Evolutionary conservation across 2,329 filamentous ascomycete species (phyloP).

Genomic region (Stachybotrys chartarum): DNA sequence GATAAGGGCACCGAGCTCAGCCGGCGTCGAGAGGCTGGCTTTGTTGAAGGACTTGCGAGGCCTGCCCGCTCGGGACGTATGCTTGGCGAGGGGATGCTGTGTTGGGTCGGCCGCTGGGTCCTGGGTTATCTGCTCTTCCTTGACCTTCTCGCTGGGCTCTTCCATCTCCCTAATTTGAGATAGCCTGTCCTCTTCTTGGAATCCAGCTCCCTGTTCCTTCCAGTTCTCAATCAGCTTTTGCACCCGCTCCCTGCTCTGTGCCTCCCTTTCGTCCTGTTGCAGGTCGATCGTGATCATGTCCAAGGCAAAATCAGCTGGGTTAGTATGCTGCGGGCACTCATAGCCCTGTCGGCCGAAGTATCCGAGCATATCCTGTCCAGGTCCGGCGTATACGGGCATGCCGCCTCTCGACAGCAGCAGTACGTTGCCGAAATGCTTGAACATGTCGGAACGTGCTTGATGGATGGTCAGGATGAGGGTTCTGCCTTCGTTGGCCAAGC

Average conservation of each 20-base stretch:
- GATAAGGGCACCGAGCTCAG: constrained; percentile 62
- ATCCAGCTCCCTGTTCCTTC: constrained; percentile 20
- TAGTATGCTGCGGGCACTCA: constrained; percentile 61
- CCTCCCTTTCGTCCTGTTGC: constrained; percentile 56
- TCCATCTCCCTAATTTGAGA: constrained; percentile 20
- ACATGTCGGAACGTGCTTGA: constrained; percentile 67
- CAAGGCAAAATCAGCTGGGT: constrained; percentile 71
- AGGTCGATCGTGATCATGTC: constrained; percentile 72
- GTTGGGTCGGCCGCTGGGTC: background rate
- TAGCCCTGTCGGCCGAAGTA: constrained; percentile 57
- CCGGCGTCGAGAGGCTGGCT: constrained; percentile 53
- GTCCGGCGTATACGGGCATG: constrained; percentile 59
- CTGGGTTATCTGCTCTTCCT: background rate
- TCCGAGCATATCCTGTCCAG: constrained; percentile 53
- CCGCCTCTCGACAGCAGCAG: constrained; percentile 65
- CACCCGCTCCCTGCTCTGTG: constrained; percentile 55
- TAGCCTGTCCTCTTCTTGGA: constrained; percentile 9
- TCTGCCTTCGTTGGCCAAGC: constrained; percentile 64
- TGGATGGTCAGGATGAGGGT: constrained; percentile 74
- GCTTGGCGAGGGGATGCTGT: constrained; percentile 2
- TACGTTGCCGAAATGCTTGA: constrained; percentile 63
- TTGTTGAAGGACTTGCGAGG: constrained; percentile 36
- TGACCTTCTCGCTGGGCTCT: constrained; percentile 12
- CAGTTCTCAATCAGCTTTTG: constrained; percentile 53
- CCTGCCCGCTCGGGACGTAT: constrained; percentile 8